These are phyloP conservation scores for Syzygium grande DNA, from an alignment of 345 rosid genomes.

Conservation along the genomic window DNA sequence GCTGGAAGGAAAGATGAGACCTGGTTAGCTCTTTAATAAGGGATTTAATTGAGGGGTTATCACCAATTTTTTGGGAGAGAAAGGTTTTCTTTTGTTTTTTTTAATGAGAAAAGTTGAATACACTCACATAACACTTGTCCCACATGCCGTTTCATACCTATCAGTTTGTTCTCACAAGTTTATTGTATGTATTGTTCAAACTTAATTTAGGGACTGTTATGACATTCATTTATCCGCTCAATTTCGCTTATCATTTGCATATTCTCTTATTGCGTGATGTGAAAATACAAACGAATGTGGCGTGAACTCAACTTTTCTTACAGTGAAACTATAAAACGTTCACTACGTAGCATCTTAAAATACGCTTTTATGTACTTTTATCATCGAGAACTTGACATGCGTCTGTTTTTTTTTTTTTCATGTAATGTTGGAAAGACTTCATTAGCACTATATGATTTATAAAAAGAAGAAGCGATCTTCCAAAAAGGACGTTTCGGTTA, in stretches of 20 bases:
- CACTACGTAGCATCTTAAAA: accelerated
- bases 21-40: background rate
- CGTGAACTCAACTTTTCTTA: background rate
- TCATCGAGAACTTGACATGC: background rate
- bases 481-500: background rate
- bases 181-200: accelerated
- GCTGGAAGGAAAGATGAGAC: background rate
- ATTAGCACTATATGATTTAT: background rate
- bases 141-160: background rate
- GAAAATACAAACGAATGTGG: background rate
- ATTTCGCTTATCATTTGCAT: background rate
- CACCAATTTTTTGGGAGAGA: too few relatives aligned
- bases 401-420: background rate
- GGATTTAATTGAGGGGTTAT: too few relatives aligned
- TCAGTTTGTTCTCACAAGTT: too few relatives aligned
- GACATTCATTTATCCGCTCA: background rate
- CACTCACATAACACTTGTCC: background rate
- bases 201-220: background rate
- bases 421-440: background rate
- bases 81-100: too few relatives aligned
- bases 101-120: background rate
- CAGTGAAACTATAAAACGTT: background rate
- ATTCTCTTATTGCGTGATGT: background rate
- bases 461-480: background rate
- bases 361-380: background rate